These are phyloP conservation scores for Knoxia roxburghii DNA, from an alignment of 257 asterid genomes.

Conservation along the genomic window DNA sequence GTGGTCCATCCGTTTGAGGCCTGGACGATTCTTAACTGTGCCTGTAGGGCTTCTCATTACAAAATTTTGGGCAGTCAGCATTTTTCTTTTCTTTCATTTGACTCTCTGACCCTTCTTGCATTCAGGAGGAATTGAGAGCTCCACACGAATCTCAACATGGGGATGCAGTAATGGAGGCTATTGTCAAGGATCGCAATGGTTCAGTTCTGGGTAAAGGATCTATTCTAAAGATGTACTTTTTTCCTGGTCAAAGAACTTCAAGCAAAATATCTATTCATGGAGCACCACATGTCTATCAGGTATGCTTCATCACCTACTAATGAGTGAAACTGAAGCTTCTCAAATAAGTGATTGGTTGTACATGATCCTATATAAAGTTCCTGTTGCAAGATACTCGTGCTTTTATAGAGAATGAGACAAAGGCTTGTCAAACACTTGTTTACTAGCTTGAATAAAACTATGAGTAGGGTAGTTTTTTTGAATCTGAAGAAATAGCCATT, in stretches of 20 bases:
- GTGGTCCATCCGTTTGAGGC: slow-evolving; percentile 94
- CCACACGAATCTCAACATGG: slow-evolving; percentile 98
- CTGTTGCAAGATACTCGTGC: neutral
- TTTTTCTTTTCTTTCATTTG: slow-evolving; percentile 26
- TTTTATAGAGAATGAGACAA: neutral
- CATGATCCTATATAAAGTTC: neutral
- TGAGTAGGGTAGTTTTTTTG: neutral
- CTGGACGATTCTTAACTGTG: slow-evolving; percentile 90
- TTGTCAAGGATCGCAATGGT: slow-evolving; percentile 92
- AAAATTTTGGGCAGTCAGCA: neutral
- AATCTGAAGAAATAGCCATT: neutral
- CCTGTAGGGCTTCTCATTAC: slow-evolving; percentile 62
- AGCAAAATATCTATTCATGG: slow-evolving; percentile 89
- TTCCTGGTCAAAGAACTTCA: slow-evolving; percentile 98
- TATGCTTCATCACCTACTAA: slow-evolving; percentile 20
- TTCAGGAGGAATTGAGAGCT: slow-evolving; percentile 92
- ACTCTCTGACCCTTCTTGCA: slow-evolving; percentile 29
- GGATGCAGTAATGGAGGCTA: slow-evolving; percentile 99
- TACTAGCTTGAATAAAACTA: neutral
- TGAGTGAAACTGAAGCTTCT: neutral
- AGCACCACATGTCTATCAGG: slow-evolving; percentile 94
- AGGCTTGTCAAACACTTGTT: neutral
- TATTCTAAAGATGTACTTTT: slow-evolving; percentile 93
- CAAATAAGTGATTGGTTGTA: neutral
- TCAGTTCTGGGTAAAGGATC: slow-evolving; percentile 96